These are phyloP conservation scores for Kokia cookei DNA, from an alignment of 441 rosid species.

Conservation along the genomic window DNA sequence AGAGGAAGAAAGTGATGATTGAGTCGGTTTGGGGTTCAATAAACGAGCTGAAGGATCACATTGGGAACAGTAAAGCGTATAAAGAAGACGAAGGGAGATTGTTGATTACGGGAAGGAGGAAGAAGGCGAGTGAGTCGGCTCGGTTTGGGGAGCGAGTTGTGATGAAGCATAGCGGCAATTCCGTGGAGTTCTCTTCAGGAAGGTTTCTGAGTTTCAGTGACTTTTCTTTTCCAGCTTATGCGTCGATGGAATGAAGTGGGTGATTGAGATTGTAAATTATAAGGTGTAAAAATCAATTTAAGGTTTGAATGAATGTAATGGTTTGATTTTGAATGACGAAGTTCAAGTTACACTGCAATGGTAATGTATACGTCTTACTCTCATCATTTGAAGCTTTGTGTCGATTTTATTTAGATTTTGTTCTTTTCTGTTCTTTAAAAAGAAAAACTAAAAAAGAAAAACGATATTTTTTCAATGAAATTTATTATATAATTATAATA, in stretches of 20 bases:
- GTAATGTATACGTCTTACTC: too few relatives aligned
- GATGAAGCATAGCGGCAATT: constrained; percentile 11
- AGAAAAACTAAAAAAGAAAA: too few relatives aligned
- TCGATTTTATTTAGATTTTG: too few relatives aligned
- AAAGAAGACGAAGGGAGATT: constrained; percentile 12
- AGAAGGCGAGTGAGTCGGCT: constrained; percentile 51
- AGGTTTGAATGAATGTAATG: background rate
- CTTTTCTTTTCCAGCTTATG: background rate
- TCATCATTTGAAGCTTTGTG: too few relatives aligned
- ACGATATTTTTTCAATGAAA: too few relatives aligned
- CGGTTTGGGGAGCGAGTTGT: constrained; percentile 50
- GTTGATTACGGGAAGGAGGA: constrained; percentile 20
- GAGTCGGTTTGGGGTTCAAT: constrained; percentile 51
- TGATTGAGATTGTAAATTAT: background rate
- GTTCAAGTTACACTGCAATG: too few relatives aligned
- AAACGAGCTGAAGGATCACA: constrained; percentile 34
- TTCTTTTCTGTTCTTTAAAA: too few relatives aligned
- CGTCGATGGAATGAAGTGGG: background rate
- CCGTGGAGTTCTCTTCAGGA: constrained; percentile 46
- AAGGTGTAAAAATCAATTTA: background rate
- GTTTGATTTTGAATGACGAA: too few relatives aligned
- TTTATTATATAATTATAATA: too few relatives aligned
- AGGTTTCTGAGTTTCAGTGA: constrained; percentile 22
- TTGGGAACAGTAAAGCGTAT: constrained; percentile 12
- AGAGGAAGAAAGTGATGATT: constrained; percentile 30